Evolutionary conservation across 352 stramenopile species (phyloP).

Genomic region (Halophytophthora polymorphica): DNA sequence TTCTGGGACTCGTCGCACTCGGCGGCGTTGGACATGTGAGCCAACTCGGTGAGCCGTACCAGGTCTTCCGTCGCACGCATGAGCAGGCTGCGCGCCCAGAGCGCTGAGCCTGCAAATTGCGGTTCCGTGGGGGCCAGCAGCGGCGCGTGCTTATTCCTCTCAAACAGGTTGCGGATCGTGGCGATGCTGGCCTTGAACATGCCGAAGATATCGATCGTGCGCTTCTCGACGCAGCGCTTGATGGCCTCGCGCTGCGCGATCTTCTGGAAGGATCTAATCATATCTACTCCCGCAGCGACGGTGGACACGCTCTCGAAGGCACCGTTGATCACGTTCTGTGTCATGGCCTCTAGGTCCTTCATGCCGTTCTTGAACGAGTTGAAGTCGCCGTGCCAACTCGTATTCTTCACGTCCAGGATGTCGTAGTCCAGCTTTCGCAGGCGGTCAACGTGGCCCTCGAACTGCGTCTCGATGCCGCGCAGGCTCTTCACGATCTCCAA

Average conservation of each 20-base stretch:
- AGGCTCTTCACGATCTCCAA: constrained; percentile 92
- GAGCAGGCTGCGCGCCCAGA: constrained; percentile 91
- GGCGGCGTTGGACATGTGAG: constrained; percentile 58
- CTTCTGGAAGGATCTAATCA: constrained; percentile 92
- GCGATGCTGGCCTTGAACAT: constrained; percentile 86
- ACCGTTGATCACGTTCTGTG: constrained; percentile 94
- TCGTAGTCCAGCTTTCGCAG: constrained; percentile 91
- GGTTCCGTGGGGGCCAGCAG: constrained; percentile 88
- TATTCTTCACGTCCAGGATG: constrained; percentile 94
- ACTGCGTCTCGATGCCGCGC: constrained; percentile 90
- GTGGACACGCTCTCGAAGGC: constrained; percentile 92
- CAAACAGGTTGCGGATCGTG: constrained; percentile 88
- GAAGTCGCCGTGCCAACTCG: constrained; percentile 94
- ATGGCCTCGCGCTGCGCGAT: constrained; percentile 92
- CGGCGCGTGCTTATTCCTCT: constrained; percentile 87
- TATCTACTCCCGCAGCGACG: constrained; percentile 83
- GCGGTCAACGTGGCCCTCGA: constrained; percentile 88
- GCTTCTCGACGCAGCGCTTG: constrained; percentile 93
- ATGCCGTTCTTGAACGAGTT: constrained; percentile 95
- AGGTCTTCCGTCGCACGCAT: constrained; percentile 75
- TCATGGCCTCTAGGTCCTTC: constrained; percentile 96
- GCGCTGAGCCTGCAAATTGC: constrained; percentile 88
- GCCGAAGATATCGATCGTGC: constrained; percentile 88
- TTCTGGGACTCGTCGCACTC: constrained; percentile 82
- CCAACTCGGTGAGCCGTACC: constrained; percentile 63